Percentiles rank a stretch among this genome's conserved stretches.
These are phyloP conservation scores for Paramecium sonneborni DNA, from an alignment of 73 alveolate species.

Conservation along the genomic window DNA sequence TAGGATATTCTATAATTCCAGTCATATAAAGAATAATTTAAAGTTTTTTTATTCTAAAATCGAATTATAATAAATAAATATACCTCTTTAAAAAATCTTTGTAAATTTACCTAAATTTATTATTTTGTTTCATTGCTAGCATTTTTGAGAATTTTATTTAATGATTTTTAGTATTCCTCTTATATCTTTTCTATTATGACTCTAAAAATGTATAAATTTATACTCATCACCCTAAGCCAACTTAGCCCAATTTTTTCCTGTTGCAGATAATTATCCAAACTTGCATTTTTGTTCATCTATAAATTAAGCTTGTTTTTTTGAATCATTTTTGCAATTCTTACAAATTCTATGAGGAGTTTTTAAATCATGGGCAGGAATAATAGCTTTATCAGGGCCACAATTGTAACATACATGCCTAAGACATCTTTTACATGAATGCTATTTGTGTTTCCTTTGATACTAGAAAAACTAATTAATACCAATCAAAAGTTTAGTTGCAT, in stretches of 20 bases:
- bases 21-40: conserved; percentile 32
- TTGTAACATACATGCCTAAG: background rate
- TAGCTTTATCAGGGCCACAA: conserved; percentile 3
- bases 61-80: background rate
- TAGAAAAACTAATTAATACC: background rate
- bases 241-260: conserved; percentile 14
- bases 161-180: background rate
- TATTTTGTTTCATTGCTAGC: background rate
- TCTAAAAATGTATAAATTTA: background rate
- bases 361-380: conserved; percentile 2
- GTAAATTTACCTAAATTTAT: background rate
- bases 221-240: background rate
- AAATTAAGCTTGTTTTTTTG: background rate
- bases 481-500: background rate
- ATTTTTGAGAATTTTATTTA: background rate
- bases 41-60: background rate
- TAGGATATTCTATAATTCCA: background rate
- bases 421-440: conserved; percentile 46
- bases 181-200: background rate
- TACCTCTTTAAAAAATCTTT: conserved; percentile 2
- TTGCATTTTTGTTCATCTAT: conserved; percentile 1
- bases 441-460: conserved; percentile 27
- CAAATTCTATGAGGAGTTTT: conserved; percentile 48
- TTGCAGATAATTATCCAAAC: background rate
- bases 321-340: conserved; percentile 26